Evolutionary conservation across 2,329 filamentous ascomycete species (phyloP).

Genomic region (Cordyceps farinosa): DNA sequence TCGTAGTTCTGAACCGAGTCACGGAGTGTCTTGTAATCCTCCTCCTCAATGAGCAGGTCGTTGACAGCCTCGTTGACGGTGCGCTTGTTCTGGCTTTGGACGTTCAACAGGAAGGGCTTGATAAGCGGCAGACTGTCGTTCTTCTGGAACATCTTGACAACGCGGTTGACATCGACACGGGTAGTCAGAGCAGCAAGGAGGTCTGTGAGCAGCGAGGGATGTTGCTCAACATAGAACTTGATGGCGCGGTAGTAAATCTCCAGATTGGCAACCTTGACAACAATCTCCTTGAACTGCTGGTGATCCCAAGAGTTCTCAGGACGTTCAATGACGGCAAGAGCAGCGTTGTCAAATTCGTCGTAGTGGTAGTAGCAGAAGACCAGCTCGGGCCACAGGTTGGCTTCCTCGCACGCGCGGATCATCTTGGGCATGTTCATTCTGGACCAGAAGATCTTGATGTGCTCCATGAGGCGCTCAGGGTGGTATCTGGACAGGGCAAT

Average conservation of each 20-base stretch:
- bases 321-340: constrained; percentile 95
- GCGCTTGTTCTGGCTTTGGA: constrained; percentile 96
- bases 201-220: constrained; percentile 93
- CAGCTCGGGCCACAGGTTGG: constrained; percentile 93
- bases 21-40: constrained; percentile 97
- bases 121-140: constrained; percentile 97
- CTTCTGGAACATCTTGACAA: constrained; percentile 99
- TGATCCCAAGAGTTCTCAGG: constrained; percentile 98
- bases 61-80: constrained; percentile 98
- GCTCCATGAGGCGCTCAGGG: constrained; percentile 95
- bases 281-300: constrained; percentile 98
- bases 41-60: constrained; percentile 94
- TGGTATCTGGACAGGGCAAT: constrained; percentile 93
- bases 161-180: constrained; percentile 94
- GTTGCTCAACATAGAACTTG: constrained; percentile 96
- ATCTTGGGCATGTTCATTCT: constrained; percentile 97
- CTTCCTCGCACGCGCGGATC: constrained; percentile 89
- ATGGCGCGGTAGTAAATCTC: constrained; percentile 98
- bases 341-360: constrained; percentile 96
- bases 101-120: constrained; percentile 96
- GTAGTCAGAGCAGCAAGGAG: constrained; percentile 87
- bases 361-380: constrained; percentile 99
- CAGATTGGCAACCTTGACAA: constrained; percentile 95
- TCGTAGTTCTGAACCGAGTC: constrained; percentile 99
- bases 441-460: constrained; percentile 97